Base-by-base conservation (phyloP, 345 rosid species). In the Brassica incana region DNA sequence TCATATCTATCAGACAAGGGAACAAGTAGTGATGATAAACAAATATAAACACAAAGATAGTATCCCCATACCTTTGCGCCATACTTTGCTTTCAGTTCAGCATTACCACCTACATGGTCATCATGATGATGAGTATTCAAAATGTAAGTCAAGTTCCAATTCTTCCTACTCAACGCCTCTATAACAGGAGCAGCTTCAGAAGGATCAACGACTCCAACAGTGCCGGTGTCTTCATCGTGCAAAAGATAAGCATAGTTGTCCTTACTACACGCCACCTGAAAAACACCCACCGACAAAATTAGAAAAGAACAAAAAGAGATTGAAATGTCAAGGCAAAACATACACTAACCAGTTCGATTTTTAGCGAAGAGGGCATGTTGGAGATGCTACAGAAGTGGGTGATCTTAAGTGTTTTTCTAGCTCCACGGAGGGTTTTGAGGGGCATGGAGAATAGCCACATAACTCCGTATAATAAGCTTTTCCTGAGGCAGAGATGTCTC, bases 141-240 rank as follows among this genome's bases (percentile, higher is more conserved):
- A 81, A 96, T 96, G 71, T 96, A 96, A 52, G 88, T 96, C 84
- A 96, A 87, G 80, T 96, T 93, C 77, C 90, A 80, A 52, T 96
- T 88, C 82, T 89, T 96, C 79, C 77, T 85, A 79, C 87, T 92
- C 85, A 93, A 84, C 74, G 93, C 99, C 54, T 96, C 89, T 29
- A 96, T 85, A 79, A 96, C 78, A 61, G 99, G 99, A 25, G 75
- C 82, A 79, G 98, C 88, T 86, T 96, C 99, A 77, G 90, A 87
- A 11, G 99, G 99, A 90, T 96, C 99, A 85, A 96, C 98, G 59
- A 96, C 97, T 67, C 97, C 99, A 83, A 96, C 98, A 0, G 99
- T 96, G 74, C 98, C 99, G 0, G 99, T 96, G 83, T 93, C 94
- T 77, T 84, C 88, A 77, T 96, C 99, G 70, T 93, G 93, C 71